These are phyloP conservation scores for Rhizophora mangle DNA, from an alignment of 345 rosid species.

Conservation along the genomic window DNA sequence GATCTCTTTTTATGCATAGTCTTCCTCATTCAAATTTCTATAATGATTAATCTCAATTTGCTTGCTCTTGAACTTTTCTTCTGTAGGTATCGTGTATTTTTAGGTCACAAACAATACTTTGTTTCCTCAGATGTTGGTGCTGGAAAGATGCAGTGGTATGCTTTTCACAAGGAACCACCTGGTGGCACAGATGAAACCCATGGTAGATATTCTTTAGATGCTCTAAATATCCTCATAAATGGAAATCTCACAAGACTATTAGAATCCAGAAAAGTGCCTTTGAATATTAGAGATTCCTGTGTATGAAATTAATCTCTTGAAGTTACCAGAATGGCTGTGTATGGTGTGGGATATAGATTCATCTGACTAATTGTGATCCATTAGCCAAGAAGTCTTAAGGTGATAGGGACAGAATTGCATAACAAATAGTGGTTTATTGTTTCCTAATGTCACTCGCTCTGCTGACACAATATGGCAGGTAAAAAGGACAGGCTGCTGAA, in stretches of 20 bases:
- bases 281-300: background rate
- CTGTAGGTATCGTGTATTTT: constrained; percentile 76
- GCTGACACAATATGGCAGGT: constrained; percentile 38
- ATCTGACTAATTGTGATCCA: background rate
- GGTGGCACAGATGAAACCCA: constrained; percentile 67
- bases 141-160: constrained; percentile 99
- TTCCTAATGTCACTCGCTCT: background rate
- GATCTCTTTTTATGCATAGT: background rate
- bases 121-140: constrained; percentile 96
- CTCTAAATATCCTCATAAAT: background rate
- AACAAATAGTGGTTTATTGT: background rate
- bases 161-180: constrained; percentile 74
- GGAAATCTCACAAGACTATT: background rate
- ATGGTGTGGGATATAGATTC: background rate
- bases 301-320: background rate
- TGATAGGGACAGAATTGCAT: background rate
- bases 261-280: background rate
- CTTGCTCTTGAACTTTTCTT: constrained; percentile 21
- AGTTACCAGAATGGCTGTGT: background rate
- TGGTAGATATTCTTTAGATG: constrained; percentile 39
- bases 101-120: constrained; percentile 95
- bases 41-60: background rate
- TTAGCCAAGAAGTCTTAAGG: background rate
- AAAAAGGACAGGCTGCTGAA: constrained; percentile 73
- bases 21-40: background rate